Conservation (phyloP, 345 rosid genomes). For the Salix purpurea region DNA sequence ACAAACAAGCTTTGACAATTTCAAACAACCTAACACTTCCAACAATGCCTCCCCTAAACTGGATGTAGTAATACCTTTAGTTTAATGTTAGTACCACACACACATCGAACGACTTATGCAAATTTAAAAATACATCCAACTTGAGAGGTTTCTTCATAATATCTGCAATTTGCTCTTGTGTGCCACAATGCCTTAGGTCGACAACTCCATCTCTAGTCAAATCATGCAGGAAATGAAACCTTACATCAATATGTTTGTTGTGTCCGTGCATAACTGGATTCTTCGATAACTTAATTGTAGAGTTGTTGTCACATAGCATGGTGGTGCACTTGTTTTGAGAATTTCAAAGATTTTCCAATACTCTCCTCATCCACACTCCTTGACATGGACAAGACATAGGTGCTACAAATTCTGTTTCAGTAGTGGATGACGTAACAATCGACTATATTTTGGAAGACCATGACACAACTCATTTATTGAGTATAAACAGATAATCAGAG, state of each 20-base stretch:
- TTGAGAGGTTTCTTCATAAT: background rate
- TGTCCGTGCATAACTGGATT: background rate
- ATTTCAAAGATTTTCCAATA: background rate
- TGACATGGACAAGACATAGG: background rate
- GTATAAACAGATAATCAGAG: background rate
- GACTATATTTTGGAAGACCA: background rate
- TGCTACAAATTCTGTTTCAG: background rate
- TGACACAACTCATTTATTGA: background rate
- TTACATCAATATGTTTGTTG: background rate
- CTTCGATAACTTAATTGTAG: background rate
- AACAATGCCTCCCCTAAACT: background rate
- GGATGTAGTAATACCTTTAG: background rate
- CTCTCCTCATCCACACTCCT: background rate
- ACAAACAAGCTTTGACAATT: no score
- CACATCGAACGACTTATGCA: background rate
- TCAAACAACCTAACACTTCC: no score
- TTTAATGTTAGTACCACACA: background rate
- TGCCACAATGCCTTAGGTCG: background rate
- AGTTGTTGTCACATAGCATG: background rate
- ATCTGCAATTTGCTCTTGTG: background rate
- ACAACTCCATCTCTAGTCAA: background rate
- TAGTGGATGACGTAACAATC: background rate
- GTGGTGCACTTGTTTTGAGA: background rate
- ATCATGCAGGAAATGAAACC: background rate
- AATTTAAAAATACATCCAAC: background rate